Base-by-base conservation (phyloP, 495 filamentous ascomycete species). In the Chaetomium fimeti region DNA sequence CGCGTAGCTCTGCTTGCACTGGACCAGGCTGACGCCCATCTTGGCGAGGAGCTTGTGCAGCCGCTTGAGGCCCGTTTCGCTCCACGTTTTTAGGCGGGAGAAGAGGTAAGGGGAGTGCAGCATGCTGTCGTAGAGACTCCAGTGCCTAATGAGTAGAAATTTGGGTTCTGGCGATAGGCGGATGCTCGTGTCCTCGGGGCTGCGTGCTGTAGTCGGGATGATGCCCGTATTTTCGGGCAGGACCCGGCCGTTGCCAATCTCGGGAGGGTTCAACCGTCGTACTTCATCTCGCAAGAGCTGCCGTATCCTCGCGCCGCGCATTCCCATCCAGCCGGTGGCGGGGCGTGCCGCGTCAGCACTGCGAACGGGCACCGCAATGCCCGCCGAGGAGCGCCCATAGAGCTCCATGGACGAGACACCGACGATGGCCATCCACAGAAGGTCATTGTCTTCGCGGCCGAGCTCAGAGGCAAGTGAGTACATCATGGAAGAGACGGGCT, bases 71-170 rank as follows among this genome's bases (percentile, higher is more conserved):
- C 94, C 94, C 45, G 81, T 82, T 49, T 97, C 94, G 63, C 87
- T 95, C 95, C 95, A 98, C 25, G 96, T 92, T 73, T 94, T 92
- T 59, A 98, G 84, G 38, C 91, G 82, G 2, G 93, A 90, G 27
- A 93, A 91, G n/a, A 98, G 84, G 71, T 97, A 98, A 0, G 93
- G 91, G 2, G 92, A 97, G 72, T 98, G 94, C 27, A 98, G 82
- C 94, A 98, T 98, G 75, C 92, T 96, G 67, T 98, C 94, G 74
- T 98, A 97, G 5, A 98, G 81, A 57, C 91, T 94, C 94, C 94
- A 98, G 71, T 98, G 94, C 27, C 94, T 82, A 59, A 98, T 91
- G 1, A 98, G 85, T 28, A 98, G 85, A 68, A 98, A 97, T 59
- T 89, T 90, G 40, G 93, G 96, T 75, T 98, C 94, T 0, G 95